Conservation (phyloP, 371 early-diverging fungal genomes). For the Nosema muscidifuracis region DNA sequence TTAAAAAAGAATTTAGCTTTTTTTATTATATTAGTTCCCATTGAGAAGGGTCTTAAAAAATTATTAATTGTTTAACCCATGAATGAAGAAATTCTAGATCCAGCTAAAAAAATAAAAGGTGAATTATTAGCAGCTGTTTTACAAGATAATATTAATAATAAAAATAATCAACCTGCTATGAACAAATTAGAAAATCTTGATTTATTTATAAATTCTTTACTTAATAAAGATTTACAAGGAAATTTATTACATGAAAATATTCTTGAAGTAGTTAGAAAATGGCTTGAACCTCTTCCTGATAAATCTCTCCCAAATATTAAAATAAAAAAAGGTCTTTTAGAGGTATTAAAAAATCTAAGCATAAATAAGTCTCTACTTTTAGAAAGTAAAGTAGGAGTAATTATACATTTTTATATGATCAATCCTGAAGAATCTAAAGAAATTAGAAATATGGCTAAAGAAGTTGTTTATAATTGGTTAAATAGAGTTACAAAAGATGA, state of each 20-base stretch:
- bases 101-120: conserved; percentile 50
- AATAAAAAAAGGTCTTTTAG: conserved; percentile 75
- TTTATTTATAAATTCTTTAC: conserved; percentile 66
- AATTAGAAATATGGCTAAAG: conserved; percentile 71
- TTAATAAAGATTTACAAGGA: conserved; percentile 65
- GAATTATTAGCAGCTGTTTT: conserved; percentile 74
- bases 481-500: conserved; percentile 39
- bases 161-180: conserved; percentile 69
- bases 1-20: conserved; percentile 47
- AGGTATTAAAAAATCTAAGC: conserved; percentile 69
- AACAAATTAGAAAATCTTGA: conserved; percentile 74
- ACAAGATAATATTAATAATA: conserved; percentile 70
- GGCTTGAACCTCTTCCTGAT: conserved; percentile 91
- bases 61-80: no score
- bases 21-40: no score
- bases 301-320: conserved; percentile 81
- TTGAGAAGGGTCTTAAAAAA: no score
- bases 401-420: conserved; percentile 82
- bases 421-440: conserved; percentile 71
- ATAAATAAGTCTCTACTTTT: conserved; percentile 75
- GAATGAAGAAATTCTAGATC: background rate
- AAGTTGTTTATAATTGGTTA: conserved; percentile 67
- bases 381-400: conserved; percentile 77
- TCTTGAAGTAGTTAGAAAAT: conserved; percentile 73
- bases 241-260: conserved; percentile 71